Base-by-base conservation (phyloP, 225 moss, liverwort and hornwort species). In the Polytrichum commune region DNA sequence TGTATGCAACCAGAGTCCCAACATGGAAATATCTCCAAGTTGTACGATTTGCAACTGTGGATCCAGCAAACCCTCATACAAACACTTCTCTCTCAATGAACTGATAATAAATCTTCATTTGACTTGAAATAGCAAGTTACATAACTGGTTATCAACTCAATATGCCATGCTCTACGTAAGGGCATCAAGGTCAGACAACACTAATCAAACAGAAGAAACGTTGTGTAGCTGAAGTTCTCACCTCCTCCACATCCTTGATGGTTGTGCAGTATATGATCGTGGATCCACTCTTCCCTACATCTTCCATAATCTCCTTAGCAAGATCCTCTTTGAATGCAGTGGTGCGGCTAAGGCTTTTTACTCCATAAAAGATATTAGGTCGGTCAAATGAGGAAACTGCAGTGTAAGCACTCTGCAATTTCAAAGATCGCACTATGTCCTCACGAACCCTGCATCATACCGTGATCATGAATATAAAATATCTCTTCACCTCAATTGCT, bases 181-280 rank as follows among this genome's bases (percentile, higher is more conserved):
- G 16, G 10, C 4, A 18, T 16, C 24, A 23, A 58, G 6, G 23
- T 58, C 58, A 58, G 58, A 58, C 19, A 58, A 58, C 10, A 2
- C 38, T 9, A 38, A 9, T 38, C 38, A 38, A 38, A 38, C 46
- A 46, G 46, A 46, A 46, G 46, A 65, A 53, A 57, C 3, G n/a
- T 22, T 18, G 26, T 2, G 23, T 29, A 29, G 18, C 27, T 29
- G 20, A 54, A 5, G 63, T 68, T n/a, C 8, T 74, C 74, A 95
- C 95, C 90, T 89, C 96, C 69, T 81, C 82, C 66, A 97, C 89
- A 79, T 93, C 93, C 75, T 91, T 92, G 62, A 97, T 81, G 65
- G 90, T 97, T 46, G 92, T 93, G 74, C 93, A 93, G 79, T 93
- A 97, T n/a, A 97, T 85, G 29, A 97, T 90, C 20, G 93, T 93